These are phyloP conservation scores for Arthrobotrys conoides DNA, from an alignment of 2,329 filamentous ascomycete species.

Conservation along the genomic window DNA sequence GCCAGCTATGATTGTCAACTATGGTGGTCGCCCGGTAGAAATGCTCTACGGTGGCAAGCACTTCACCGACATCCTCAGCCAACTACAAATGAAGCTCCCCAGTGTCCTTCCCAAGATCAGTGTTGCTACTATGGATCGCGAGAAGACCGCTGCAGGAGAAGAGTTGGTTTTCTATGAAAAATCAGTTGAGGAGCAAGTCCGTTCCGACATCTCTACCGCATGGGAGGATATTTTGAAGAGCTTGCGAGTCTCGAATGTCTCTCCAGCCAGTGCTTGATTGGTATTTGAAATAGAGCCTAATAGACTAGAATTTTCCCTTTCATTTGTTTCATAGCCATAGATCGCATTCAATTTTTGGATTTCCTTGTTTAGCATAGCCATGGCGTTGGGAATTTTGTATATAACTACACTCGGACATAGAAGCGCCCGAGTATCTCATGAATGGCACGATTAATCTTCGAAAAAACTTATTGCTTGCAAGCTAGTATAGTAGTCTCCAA, in stretches of 20 bases:
- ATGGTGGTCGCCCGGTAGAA: conserved; percentile 68
- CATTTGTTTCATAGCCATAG: background rate
- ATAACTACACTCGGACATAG: background rate
- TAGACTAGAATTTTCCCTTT: background rate
- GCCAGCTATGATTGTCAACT: conserved; percentile 71
- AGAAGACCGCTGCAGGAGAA: conserved; percentile 52
- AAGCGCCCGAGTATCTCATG: background rate
- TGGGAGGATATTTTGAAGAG: conserved; percentile 38
- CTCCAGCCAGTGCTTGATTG: conserved; percentile 36
- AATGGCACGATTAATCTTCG: background rate
- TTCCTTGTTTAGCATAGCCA: conserved; percentile 9
- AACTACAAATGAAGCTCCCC: conserved; percentile 41
- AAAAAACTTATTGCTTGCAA: background rate
- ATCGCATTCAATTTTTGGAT: background rate
- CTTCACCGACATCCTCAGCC: conserved; percentile 43
- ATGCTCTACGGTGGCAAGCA: conserved; percentile 46
- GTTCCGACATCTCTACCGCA: conserved; percentile 29
- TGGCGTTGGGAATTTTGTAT: conserved; percentile 9
- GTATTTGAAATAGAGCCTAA: background rate
- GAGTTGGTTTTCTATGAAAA: conserved; percentile 51
- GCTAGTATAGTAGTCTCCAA: background rate
- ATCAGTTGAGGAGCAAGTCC: conserved; percentile 30
- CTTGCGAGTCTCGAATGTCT: conserved; percentile 3
- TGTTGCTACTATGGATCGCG: conserved; percentile 47
- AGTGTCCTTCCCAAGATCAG: conserved; percentile 40